phyloP scores from a whole-genome alignment of 1,139 yeast genomes.

The Debaryomycetaceae sp. region DNA sequence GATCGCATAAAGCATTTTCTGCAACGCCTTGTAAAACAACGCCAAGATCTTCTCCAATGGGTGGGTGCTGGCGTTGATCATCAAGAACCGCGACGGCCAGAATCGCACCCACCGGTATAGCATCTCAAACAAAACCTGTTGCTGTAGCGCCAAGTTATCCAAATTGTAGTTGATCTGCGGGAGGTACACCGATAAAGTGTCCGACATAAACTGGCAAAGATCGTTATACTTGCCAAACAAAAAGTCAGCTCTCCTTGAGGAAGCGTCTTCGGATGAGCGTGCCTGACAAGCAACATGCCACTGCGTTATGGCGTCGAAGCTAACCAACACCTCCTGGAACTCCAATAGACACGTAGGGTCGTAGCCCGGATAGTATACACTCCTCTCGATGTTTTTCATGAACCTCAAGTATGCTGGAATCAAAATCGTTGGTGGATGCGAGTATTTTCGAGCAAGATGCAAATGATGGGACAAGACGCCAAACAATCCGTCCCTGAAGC shows the following conservation, averaged over 20 bases:
- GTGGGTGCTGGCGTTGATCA: slow-evolving; percentile 19
- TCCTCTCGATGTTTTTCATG: slow-evolving; percentile 33
- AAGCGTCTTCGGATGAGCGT: neutral
- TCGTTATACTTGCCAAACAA: slow-evolving; percentile 21
- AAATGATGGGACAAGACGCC: slow-evolving; percentile 31
- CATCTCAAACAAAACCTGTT: slow-evolving; percentile 34
- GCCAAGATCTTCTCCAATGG: slow-evolving; percentile 32
- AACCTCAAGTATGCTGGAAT: slow-evolving; percentile 26
- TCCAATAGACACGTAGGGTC: slow-evolving; percentile 31
- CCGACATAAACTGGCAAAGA: slow-evolving; percentile 22
- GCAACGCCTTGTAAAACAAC: slow-evolving; percentile 32
- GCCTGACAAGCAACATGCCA: too few species aligned
- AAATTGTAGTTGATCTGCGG: slow-evolving; percentile 25
- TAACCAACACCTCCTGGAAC: slow-evolving; percentile 9
- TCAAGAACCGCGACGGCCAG: slow-evolving; percentile 28
- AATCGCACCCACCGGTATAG: slow-evolving; percentile 35
- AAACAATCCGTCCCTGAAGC: slow-evolving; percentile 42
- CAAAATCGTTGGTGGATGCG: neutral
- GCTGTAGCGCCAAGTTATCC: slow-evolving; percentile 28
- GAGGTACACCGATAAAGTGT: slow-evolving; percentile 22
- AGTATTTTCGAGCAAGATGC: slow-evolving; percentile 17
- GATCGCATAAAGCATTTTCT: slow-evolving; percentile 33
- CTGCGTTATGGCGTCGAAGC: slow-evolving; percentile 6
- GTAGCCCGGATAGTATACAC: slow-evolving; percentile 38
- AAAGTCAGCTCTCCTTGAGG: slow-evolving; percentile 11